A percentile compares a stretch with the other conserved stretches of the same genome.
These are phyloP conservation scores for Setaria viridis DNA, from an alignment of 202 grass and related monocot genomes.

Conservation along the genomic window DNA sequence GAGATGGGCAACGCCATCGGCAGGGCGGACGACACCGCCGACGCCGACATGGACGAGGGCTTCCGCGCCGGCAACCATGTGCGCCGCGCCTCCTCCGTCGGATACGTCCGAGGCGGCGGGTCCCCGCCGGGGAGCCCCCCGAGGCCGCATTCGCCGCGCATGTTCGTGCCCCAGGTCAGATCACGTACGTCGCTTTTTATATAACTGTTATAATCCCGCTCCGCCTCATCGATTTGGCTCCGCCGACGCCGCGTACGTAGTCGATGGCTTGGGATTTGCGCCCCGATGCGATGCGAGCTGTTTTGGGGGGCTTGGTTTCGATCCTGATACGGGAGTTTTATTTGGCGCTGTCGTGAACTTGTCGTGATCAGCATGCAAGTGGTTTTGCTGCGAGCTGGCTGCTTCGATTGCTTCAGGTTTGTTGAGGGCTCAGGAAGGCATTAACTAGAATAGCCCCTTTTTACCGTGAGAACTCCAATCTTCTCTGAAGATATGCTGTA, in stretches of 20 bases:
- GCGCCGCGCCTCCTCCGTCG: slow-evolving; percentile 44
- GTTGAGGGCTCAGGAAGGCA: background rate
- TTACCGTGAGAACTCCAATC: background rate
- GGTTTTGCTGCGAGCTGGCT: background rate
- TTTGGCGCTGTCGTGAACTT: background rate
- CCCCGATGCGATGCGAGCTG: background rate
- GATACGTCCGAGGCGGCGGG: slow-evolving; percentile 15
- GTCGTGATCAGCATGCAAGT: background rate
- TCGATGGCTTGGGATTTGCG: background rate
- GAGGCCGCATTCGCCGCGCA: slow-evolving; percentile 66
- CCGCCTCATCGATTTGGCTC: background rate
- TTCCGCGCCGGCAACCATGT: slow-evolving; percentile 38
- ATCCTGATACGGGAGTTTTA: background rate
- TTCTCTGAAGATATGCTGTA: background rate
- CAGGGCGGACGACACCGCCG: slow-evolving; percentile 59
- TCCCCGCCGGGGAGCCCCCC: slow-evolving; percentile 59
- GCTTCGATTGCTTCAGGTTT: background rate
- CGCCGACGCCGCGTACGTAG: background rate
- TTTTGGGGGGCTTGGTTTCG: background rate
- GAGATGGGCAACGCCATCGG: slow-evolving; percentile 79
- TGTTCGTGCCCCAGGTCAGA: slow-evolving; percentile 81
- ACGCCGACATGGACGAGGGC: slow-evolving; percentile 63
- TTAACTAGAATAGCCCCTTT: background rate
- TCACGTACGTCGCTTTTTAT: background rate
- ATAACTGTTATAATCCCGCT: too few species aligned